phyloP scores from a whole-genome alignment of 768 basidiomycete species.

The Arthromyces matolae region DNA sequence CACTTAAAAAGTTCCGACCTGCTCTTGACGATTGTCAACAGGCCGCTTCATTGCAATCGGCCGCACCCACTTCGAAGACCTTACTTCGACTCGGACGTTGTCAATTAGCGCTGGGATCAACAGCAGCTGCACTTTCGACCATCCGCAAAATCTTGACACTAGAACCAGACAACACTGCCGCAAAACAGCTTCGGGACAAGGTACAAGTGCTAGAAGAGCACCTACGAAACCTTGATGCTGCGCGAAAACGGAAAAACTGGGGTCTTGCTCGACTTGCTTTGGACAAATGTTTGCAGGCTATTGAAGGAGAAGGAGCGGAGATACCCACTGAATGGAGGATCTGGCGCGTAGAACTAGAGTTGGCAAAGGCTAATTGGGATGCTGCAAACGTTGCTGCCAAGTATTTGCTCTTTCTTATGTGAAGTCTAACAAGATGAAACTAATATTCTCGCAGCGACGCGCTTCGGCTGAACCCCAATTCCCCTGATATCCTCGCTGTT shows the following conservation, averaged over 20 bases:
- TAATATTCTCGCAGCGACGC: slow-evolving; percentile 53
- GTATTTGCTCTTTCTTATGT: slow-evolving; percentile 39
- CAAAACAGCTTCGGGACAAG: slow-evolving; percentile 58
- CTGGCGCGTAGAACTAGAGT: slow-evolving; percentile 76
- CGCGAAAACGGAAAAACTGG: slow-evolving; percentile 65
- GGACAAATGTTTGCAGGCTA: slow-evolving; percentile 69
- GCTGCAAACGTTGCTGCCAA: slow-evolving; percentile 71
- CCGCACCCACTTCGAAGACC: slow-evolving; percentile 66
- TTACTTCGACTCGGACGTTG: slow-evolving; percentile 80
- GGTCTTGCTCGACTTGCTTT: slow-evolving; percentile 73
- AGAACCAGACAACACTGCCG: slow-evolving; percentile 60
- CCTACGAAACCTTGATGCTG: slow-evolving; percentile 56
- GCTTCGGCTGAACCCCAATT: slow-evolving; percentile 64
- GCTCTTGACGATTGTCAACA: slow-evolving; percentile 80
- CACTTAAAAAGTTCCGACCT: slow-evolving; percentile 66
- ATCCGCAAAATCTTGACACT: slow-evolving; percentile 56
- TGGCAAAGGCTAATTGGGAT: slow-evolving; percentile 69
- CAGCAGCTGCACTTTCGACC: slow-evolving; percentile 63
- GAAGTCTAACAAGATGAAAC: not conserved
- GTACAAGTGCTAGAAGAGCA: slow-evolving; percentile 62
- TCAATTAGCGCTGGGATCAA: slow-evolving; percentile 74
- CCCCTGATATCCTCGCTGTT: slow-evolving; percentile 75
- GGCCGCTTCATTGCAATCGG: slow-evolving; percentile 62
- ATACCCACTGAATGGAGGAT: slow-evolving; percentile 77
- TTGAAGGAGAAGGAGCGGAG: slow-evolving; percentile 73